phyloP scores from a whole-genome alignment of 78 protist species.

The Speleostelium caveatum region DNA sequence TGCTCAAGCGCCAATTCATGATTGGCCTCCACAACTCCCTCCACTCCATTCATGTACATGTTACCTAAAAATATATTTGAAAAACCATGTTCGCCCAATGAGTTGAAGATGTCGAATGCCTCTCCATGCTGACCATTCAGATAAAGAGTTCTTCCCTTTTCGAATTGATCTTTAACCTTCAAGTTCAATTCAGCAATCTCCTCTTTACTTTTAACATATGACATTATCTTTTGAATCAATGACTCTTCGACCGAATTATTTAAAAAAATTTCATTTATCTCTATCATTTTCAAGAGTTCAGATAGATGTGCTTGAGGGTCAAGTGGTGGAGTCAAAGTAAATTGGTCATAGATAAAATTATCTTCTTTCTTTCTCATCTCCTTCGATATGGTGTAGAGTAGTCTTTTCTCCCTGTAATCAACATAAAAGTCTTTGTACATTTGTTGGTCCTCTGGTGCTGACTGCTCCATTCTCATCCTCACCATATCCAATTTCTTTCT shows the following conservation, averaged over 20 bases:
- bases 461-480: neutral
- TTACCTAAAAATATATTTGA: slow-evolving; percentile 31
- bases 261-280: neutral
- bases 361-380: neutral
- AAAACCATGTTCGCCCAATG: slow-evolving; percentile 6
- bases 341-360: neutral
- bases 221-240: too few species aligned
- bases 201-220: neutral
- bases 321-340: slow-evolving; percentile 4
- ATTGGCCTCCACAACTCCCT: neutral
- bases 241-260: neutral
- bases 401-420: neutral
- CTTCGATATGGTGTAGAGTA: too few species aligned
- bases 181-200: neutral
- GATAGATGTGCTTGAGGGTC: neutral
- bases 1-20: neutral
- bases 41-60: slow-evolving; percentile 30
- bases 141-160: neutral
- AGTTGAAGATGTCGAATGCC: neutral
- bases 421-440: too few species aligned
- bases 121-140: neutral
- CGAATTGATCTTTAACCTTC: neutral
- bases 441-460: neutral
- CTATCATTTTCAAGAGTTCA: neutral
- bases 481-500: neutral